Base-by-base conservation (phyloP, 257 asterid genomes). In the Verbascum thapsus region DNA sequence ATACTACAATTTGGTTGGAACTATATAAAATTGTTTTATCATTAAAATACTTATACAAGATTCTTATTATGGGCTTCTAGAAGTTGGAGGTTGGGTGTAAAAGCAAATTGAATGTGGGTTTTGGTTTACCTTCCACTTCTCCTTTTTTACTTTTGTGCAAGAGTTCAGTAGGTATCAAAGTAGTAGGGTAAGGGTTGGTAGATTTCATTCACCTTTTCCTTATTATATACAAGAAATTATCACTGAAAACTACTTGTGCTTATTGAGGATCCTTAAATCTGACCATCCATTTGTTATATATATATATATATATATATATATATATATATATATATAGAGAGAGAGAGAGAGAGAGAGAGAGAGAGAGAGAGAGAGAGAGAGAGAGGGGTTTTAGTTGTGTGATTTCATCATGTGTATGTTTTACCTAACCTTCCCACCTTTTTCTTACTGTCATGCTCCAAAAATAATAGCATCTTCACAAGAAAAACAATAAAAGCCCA, bases 81-180 rank as follows among this genome's bases (percentile, higher is more conserved):
- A 84, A 86, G 94, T 75, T 76, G 77, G 80, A 64, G 76, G 85
- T 73, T 75, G 81, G 61, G 76, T 69, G 63, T 42, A 70, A 70
- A 72, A 54, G n/a, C n/a, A n/a, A n/a, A 81, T 81, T 77, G 85
- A 65, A 58, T 71, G 76, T 78, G 80, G 78, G 75, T 70, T 71
- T 71, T 50, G 78, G 72, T 74, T 78, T 73, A 78, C 80, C 83
- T 71, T 74, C 80, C 80, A 74, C 80, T 67, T 69, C 40, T 19
- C 35, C 2, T 10, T 53, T 45, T 53, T n/a, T n/a, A n/a, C n/a
- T n/a, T n/a, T 18, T 19, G 72, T 65, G 72, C 70, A 80, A 73
- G n/a, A 73, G 80, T 70, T 74, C n/a, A n/a, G n/a, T 74, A 67
- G 69, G 71, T 69, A 53, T 8, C 37, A 64, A 60, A 53, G 66